A percentile compares a stretch with the other conserved stretches of the same genome.
These are phyloP conservation scores for Lojkania enalia DNA, from an alignment of 2,329 filamentous ascomycete genomes.

Conservation along the genomic window DNA sequence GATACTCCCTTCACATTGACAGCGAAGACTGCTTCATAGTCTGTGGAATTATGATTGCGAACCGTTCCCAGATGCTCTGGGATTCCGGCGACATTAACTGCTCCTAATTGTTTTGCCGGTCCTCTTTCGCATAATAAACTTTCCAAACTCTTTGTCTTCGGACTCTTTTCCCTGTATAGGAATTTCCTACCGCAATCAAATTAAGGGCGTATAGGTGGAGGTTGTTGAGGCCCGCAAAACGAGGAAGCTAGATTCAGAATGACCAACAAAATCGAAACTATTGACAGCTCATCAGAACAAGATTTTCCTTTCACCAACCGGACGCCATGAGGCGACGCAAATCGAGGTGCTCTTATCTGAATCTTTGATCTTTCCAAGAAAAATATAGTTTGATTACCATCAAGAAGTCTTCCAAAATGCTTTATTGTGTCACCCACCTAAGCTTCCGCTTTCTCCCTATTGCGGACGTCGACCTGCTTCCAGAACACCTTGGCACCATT, in stretches of 20 bases:
- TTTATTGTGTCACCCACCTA: constrained; percentile 28
- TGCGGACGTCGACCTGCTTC: background rate
- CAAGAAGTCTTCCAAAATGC: constrained; percentile 34
- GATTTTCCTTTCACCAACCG: no score
- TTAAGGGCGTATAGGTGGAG: background rate
- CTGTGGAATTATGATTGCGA: constrained; percentile 33
- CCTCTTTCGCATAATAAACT: background rate
- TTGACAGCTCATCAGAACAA: no score
- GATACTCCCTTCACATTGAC: constrained; percentile 43
- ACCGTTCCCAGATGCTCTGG: constrained; percentile 38
- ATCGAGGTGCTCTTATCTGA: no score
- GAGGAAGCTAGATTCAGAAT: no score
- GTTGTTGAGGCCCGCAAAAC: no score
- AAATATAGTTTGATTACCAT: constrained; percentile 15
- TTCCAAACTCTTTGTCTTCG: background rate
- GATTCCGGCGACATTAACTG: constrained; percentile 49
- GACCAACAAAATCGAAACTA: no score
- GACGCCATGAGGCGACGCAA: no score
- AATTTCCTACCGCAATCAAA: background rate
- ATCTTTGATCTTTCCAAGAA: background rate
- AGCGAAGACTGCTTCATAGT: constrained; percentile 38
- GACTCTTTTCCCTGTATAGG: background rate
- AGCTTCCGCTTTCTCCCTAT: background rate
- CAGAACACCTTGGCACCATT: background rate
- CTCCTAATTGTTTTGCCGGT: constrained; percentile 27